These are phyloP conservation scores for Kodamaea neixiangensis DNA, from an alignment of 805 yeast species.

Conservation along the genomic window DNA sequence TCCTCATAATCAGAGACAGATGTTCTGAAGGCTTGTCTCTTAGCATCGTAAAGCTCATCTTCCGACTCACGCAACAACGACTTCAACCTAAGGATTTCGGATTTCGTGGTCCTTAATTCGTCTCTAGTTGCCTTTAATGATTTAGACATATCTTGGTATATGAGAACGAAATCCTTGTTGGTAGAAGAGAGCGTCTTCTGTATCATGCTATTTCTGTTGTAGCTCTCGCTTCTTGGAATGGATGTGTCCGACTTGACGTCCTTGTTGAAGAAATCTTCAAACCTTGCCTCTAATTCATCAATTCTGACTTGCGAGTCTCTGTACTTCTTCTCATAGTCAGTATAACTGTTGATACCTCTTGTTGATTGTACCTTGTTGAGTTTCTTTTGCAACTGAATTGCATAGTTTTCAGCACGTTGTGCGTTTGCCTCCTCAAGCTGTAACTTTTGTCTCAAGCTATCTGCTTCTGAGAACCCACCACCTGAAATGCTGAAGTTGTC, in stretches of 20 bases:
- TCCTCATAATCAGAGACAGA: constrained; percentile 38
- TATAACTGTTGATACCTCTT: constrained; percentile 34
- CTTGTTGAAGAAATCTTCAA: constrained; percentile 25
- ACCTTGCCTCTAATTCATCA: constrained; percentile 31
- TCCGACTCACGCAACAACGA: constrained; percentile 43
- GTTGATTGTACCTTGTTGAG: constrained; percentile 44
- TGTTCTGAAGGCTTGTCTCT: constrained; percentile 43
- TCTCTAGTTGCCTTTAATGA: constrained; percentile 46
- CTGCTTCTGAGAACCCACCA: constrained; percentile 44
- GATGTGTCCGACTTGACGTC: constrained; percentile 11
- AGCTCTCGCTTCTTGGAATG: constrained; percentile 38
- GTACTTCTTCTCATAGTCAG: constrained; percentile 39
- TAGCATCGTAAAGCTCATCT: constrained; percentile 43
- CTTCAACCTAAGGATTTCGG: constrained; percentile 43
- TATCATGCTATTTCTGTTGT: constrained; percentile 25
- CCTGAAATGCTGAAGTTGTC: constrained; percentile 13
- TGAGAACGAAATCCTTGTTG: constrained; percentile 48
- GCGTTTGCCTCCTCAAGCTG: constrained; percentile 54
- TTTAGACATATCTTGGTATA: constrained; percentile 51
- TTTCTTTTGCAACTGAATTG: constrained; percentile 45
- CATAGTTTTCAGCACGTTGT: constrained; percentile 51
- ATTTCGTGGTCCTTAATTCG: constrained; percentile 42
- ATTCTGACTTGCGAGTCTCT: constrained; percentile 37
- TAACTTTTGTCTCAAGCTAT: constrained; percentile 47
- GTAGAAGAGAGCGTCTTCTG: constrained; percentile 27